Base-by-base conservation (phyloP, 257 asterid species). In the Nicotiana tabacum region DNA sequence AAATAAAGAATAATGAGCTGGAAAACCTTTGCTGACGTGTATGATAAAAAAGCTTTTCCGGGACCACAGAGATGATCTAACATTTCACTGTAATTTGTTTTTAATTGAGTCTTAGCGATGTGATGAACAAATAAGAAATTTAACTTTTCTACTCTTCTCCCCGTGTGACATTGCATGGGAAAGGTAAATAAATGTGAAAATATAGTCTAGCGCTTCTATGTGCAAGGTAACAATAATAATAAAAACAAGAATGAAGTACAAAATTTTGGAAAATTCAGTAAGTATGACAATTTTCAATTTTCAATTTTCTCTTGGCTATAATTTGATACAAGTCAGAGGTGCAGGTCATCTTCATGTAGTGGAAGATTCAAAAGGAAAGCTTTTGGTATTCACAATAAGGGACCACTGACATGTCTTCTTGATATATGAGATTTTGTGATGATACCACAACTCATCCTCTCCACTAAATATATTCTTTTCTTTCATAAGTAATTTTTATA, bases 341-440 rank as follows among this genome's bases (percentile, higher is more conserved):
- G 56, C 57, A 69, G 17, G 77, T 39, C 57, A 69, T 56, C 24
- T 58, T 18, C 64, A 3, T 27, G 16, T 51, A 51, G 43, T 76
- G 80, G 80, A 76, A 76, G 21, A 76, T 27, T 76, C 64, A 51
- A 15, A 51, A 77, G 1, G 61, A 78, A 62, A 66, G 43, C 66
- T 81, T 46, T 72, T 43, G 51, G 72, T 24, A 66, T 5, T 53
- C 17, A 27, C 15, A 32, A 16, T 0, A 17, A 48, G 48, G 88
- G 86, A 83, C 88, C 89, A 65, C 77, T 48, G 56, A 78, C 82
- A 66, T 78, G 69, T 37, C 46, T 60, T 81, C 80, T 84, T 51
- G 46, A 78, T 51, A 83, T 66, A 77, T 37, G 78, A 58, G 48
- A 80, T 66, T 43, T 74, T 27, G 27, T 76, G 17, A 74, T 74